These are phyloP conservation scores for Postia placenta DNA, from an alignment of 768 basidiomycete genomes.

Conservation along the genomic window DNA sequence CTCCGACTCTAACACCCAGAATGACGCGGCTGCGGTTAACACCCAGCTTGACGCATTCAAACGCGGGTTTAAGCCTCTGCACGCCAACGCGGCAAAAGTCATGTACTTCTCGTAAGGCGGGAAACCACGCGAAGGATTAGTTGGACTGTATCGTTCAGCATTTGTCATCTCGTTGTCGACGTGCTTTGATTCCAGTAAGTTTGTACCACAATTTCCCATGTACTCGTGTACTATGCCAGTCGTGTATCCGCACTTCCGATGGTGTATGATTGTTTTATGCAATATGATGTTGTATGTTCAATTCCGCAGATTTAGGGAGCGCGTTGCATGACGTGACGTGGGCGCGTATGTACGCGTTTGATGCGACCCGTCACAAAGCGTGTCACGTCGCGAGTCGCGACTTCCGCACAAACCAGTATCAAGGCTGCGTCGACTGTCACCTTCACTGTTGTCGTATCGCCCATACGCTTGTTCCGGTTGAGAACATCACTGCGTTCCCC, in stretches of 20 bases:
- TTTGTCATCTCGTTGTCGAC: background rate
- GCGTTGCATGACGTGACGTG: background rate
- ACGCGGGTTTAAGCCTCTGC: constrained; percentile 49
- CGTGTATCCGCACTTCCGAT: background rate
- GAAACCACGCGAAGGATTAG: too few relatives aligned
- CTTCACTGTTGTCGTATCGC: too few relatives aligned
- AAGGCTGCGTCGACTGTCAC: too few relatives aligned
- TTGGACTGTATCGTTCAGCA: background rate
- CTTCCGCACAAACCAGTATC: too few relatives aligned
- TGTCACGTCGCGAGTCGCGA: too few relatives aligned
- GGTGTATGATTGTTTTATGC: background rate
- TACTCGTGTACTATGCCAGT: too few relatives aligned
- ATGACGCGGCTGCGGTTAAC: constrained; percentile 27
- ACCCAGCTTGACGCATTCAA: constrained; percentile 37
- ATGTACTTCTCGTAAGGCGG: constrained; percentile 31
- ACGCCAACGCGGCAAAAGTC: constrained; percentile 36
- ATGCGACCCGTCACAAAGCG: background rate
- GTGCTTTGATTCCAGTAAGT: too few relatives aligned
- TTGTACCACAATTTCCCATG: too few relatives aligned
- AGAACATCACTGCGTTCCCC: too few relatives aligned
- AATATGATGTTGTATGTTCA: background rate
- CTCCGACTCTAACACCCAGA: constrained; percentile 51
- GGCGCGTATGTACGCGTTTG: background rate
- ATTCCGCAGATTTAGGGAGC: background rate
- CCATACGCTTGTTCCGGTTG: too few relatives aligned